Base-by-base conservation (phyloP, 148 eudicot genomes). In the Fagopyrum esculentum region DNA sequence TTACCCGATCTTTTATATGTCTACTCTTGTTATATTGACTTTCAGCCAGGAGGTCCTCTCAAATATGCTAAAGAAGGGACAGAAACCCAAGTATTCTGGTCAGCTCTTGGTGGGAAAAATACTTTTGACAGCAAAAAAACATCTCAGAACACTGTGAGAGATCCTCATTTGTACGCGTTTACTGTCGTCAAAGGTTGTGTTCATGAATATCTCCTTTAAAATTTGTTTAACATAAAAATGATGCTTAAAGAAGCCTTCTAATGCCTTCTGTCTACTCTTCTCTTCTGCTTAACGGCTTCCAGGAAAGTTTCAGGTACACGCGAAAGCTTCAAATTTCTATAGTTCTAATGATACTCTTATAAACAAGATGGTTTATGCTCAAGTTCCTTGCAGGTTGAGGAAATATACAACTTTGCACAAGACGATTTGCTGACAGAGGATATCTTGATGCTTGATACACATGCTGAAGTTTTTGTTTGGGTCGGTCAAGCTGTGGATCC, bases 351-450 rank as follows among this genome's bases (percentile, higher is more conserved):
- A 61, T 16, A 9, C 12, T 61, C 69, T 61, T 13, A 61, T 15
- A 61, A 61, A 61, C 9, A 61, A 8, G 44, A 61, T 13, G 30
- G 5, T 11, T 29, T 61, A 61, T 61, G 69, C 10, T 61, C 44
- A 61, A 61, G 4, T 61, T 61, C 15, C 8, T 26, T 51, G 50
- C 86, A 95, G 99, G 87, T 89, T 79, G 99, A 96, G 79, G 99
- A 96, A 87, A 78, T 96, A 73, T 84, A 89, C 86, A 96, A 92
- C 80, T 96, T 96, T 74, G 84, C 91, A 40, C 99, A 96, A 86
- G 99, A 96, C 85, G 99, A 96, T 82, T 83, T 96, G 70, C 84
- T 96, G 87, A 93, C 99, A 1, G 99, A 96, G 84, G 99, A 96
- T 81, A 77, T 96, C 73, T 81, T 96, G 85, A 88, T 96, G 78